Evolutionary conservation across 1,139 yeast species (phyloP).

Genomic region (Geotrichum reessii): DNA sequence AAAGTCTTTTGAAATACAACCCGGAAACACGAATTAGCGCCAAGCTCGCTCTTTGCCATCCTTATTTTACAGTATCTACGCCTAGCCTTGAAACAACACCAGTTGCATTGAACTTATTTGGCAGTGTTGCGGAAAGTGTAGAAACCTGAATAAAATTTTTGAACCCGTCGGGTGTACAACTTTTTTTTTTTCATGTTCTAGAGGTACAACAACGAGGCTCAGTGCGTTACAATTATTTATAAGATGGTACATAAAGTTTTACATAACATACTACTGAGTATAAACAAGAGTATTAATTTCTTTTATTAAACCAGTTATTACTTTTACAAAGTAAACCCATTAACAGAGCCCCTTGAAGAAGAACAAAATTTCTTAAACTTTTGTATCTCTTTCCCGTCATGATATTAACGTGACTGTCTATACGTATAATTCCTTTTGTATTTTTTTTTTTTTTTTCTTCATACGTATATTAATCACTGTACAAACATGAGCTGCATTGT

Average conservation of each 20-base stretch:
- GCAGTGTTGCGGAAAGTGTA: not conserved
- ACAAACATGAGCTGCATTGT: not conserved
- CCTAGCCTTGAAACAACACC: not conserved
- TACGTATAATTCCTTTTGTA: no score
- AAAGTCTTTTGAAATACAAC: not conserved
- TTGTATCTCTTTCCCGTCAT: no score
- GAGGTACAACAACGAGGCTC: not conserved
- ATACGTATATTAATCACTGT: no score
- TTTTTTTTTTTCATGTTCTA: not conserved
- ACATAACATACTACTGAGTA: not conserved
- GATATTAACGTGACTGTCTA: no score
- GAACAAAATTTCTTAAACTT: no score
- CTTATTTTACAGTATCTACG: not conserved
- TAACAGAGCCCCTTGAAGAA: no score
- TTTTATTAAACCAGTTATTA: no score
- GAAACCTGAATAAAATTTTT: not conserved
- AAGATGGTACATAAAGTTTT: not conserved
- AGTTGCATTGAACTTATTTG: not conserved
- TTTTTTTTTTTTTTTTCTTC: no score
- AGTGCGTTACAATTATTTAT: not conserved
- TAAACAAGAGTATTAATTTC: not conserved
- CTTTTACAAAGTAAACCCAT: no score
- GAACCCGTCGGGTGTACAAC: not conserved
- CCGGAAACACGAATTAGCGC: conserved; percentile 1
- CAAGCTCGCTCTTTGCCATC: not conserved